These are phyloP conservation scores for Apiotrichum gamsii DNA, from an alignment of 1,284 basidiomycete species.

Conservation along the genomic window DNA sequence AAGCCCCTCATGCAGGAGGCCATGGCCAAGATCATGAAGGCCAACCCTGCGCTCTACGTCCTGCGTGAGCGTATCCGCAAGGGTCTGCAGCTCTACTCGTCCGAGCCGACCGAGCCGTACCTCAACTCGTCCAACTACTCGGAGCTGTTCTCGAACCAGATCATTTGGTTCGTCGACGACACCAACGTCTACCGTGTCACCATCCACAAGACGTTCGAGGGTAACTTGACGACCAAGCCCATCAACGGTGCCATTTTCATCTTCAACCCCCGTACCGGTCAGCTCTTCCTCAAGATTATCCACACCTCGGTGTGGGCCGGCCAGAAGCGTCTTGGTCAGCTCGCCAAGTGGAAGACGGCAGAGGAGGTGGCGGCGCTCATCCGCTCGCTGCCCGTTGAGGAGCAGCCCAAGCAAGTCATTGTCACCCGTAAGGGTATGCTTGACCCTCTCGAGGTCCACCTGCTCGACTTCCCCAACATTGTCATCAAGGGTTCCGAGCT, in stretches of 20 bases:
- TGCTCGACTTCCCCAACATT: conserved; percentile 99
- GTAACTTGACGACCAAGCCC: conserved; percentile 98
- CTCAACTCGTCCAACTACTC: conserved; percentile 85
- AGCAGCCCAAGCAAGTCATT: conserved; percentile 99
- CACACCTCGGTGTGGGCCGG: conserved; percentile 99
- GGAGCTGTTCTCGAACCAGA: conserved; percentile 97
- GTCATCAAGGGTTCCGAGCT: conserved; percentile 99
- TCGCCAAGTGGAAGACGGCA: conserved; percentile 96
- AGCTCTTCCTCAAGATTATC: conserved; percentile 97
- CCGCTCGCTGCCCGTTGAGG: conserved; percentile 94
- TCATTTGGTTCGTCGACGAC: conserved; percentile 99
- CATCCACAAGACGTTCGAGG: conserved; percentile 99
- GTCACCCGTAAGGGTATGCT: conserved; percentile 99
- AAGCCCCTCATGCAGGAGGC: conserved; percentile 98
- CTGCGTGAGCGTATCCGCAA: conserved; percentile 97
- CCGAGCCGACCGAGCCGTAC: conserved; percentile 98
- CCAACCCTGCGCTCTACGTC: conserved; percentile 86
- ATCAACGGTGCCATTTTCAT: conserved; percentile 99
- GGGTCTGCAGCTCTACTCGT: conserved; percentile 96
- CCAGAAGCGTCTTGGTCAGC: conserved; percentile 98
- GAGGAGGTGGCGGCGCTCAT: conserved; percentile 99
- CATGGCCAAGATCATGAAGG: conserved; percentile 95
- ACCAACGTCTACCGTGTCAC: conserved; percentile 99
- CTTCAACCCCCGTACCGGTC: conserved; percentile 97
- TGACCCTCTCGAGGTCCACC: conserved; percentile 94